Base-by-base conservation (phyloP, 2,329 filamentous ascomycete species). In the Ophiosphaerella narmari region DNA sequence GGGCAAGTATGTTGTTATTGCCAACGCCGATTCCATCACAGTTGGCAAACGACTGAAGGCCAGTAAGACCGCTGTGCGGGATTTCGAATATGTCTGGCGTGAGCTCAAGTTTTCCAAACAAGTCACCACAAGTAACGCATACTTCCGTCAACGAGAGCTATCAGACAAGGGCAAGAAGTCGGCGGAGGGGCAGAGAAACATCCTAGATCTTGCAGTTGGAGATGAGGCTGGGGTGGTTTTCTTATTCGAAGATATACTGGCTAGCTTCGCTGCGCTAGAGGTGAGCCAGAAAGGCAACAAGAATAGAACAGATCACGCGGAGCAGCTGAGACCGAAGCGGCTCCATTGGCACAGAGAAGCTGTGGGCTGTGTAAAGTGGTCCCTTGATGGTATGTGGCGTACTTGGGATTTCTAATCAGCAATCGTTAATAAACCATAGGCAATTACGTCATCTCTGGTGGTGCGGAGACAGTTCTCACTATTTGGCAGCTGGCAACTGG, bases 381-480 rank as follows among this genome's bases (percentile, higher is more conserved):
- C 94, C 12, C 80, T 81, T 60, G 94, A 99, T 80, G 92, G 93
- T 90, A 81, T 68, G 80, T 59, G 54, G 55, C 33, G 9, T 24
- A 18, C 11, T 14, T 2, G 1, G n/a, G 8, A 40, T 5, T 50
- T 38, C n/a, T 43, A 11, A 42, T 58, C 38, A 57, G 39, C 16
- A 9, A 2, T 5, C 23, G 13, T 46, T 54, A 13, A 59, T 32
- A 36, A 4, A 16, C 5, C 11, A 21, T 36, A 94, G 90, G 90
- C 43, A 91, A 96, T 68, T 99, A 99, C 72, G 76, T 99, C 51
- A 87, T 99, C 44, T 97, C 94, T 48, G 94, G 94, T 67, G 94
- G 94, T 29, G 85, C 86, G 18, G 94, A 99, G 74, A 92, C 91
- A 7, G 89, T 91, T 16, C 79, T 99, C 36, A 90, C 96, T 7